Evolutionary conservation across 1,284 basidiomycete species (phyloP).

Genomic region (Ceratobasidium sp.): DNA sequence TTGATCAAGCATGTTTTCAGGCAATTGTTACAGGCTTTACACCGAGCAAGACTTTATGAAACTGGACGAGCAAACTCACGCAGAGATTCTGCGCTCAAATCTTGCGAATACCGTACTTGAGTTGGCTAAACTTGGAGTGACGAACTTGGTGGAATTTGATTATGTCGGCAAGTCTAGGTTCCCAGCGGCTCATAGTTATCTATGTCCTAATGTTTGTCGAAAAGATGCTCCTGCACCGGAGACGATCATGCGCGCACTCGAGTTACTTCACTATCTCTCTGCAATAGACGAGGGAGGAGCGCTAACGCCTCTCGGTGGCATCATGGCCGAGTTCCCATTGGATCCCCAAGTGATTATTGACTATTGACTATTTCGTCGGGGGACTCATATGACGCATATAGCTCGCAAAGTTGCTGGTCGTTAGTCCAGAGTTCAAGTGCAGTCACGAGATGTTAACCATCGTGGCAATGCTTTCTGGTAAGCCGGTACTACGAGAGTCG

Average conservation of each 20-base stretch:
- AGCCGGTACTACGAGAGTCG: slow-evolving; percentile 50
- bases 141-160: slow-evolving; percentile 97
- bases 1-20: slow-evolving; percentile 55
- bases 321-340: slow-evolving; percentile 99
- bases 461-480: slow-evolving; percentile 94
- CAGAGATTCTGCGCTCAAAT: slow-evolving; percentile 63
- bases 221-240: slow-evolving; percentile 99
- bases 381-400: slow-evolving; percentile 52
- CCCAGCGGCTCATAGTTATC: too few relatives aligned
- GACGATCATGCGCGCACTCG: slow-evolving; percentile 94
- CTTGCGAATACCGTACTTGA: slow-evolving; percentile 74
- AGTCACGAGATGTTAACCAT: slow-evolving; percentile 96
- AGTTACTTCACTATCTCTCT: slow-evolving; percentile 93
- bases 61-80: slow-evolving; percentile 61
- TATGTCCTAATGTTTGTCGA: too few relatives aligned
- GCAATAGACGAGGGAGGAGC: slow-evolving; percentile 97
- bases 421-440: slow-evolving; percentile 94
- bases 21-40: slow-evolving; percentile 98
- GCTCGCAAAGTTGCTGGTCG: slow-evolving; percentile 94
- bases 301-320: slow-evolving; percentile 91
- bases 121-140: slow-evolving; percentile 99
- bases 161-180: slow-evolving; percentile 62
- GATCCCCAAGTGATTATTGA: slow-evolving; percentile 85
- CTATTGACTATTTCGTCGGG: neutral
- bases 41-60: slow-evolving; percentile 96